Base-by-base conservation (phyloP, 2,329 filamentous ascomycete genomes). In the Penicillium freii region DNA sequence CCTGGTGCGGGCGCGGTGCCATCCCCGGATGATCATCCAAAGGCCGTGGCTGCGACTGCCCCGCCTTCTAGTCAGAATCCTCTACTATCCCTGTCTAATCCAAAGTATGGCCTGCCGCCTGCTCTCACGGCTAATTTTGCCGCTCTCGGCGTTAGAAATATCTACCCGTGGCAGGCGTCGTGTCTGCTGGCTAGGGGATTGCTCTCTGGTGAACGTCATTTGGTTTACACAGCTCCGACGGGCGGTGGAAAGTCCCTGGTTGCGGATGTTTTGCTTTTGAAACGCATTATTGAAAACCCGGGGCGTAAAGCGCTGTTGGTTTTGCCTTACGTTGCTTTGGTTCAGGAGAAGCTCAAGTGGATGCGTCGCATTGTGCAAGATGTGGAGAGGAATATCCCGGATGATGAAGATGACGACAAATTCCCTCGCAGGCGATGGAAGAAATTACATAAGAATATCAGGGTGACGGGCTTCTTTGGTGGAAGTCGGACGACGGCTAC, bases 191-290 rank as follows among this genome's bases (percentile, higher is more conserved):
- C 85, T 0, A 84, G 84, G 4, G 87, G 88, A 0, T 78, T 91
- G 19, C 77, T 92, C 13, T 72, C 77, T 6, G 88, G 88, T 17
- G 78, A 84, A 50, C 84, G 81, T 61, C 91, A 90, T 64, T 78
- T 92, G 10, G 86, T 92, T n/a, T 92, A 92, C 69, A 89, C 86
- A 43, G 89, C 89, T 8, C 89, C 89, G 0, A 92, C 89, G 0
- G 89, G 89, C 5, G 89, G 89, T 40, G 89, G 89, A 17, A 91
- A 92, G 73, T 91, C 87, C 8, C 79, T 92, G 13, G 87, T 91
- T 46, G 88, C 88, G 5, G 82, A 84, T 69, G 83, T 92, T 29
- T 75, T 92, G 50, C 88, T 92, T 84, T 76, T 92, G 52, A 91
- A 88, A 69, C 82, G 83, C 58, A 78, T 92, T 23, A 77, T 91